Evolutionary conservation across 1,139 yeast genomes (phyloP).

Genomic region (Scheffersomyces insectosa): DNA sequence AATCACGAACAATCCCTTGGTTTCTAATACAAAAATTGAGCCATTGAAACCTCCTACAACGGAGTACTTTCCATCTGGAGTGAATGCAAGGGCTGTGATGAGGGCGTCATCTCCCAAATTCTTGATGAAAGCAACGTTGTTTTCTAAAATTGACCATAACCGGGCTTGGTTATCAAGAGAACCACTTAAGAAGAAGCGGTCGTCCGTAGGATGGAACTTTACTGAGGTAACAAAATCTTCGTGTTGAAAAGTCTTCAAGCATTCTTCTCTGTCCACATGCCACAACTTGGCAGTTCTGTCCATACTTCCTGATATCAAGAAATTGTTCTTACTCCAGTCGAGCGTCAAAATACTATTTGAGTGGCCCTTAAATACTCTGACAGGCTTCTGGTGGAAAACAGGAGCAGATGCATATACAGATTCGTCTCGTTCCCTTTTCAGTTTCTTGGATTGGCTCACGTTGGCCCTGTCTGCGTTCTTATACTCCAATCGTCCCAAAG

Average conservation of each 20-base stretch:
- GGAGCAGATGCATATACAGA: slow-evolving; percentile 58
- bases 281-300: slow-evolving; percentile 82
- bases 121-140: slow-evolving; percentile 31
- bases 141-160: slow-evolving; percentile 81
- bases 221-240: slow-evolving; percentile 83
- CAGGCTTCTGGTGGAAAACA: slow-evolving; percentile 74
- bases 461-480: slow-evolving; percentile 19
- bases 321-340: slow-evolving; percentile 89
- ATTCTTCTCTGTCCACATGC: slow-evolving; percentile 71
- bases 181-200: slow-evolving; percentile 82
- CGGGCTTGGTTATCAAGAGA: slow-evolving; percentile 78
- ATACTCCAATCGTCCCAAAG: slow-evolving; percentile 56
- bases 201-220: slow-evolving; percentile 83
- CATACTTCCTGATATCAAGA: slow-evolving; percentile 79
- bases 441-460: slow-evolving; percentile 7
- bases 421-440: slow-evolving; percentile 6
- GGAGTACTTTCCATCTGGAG: slow-evolving; percentile 67
- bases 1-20: slow-evolving; percentile 60
- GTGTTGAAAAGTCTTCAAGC: slow-evolving; percentile 68
- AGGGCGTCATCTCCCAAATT: slow-evolving; percentile 56
- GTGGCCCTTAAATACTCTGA: slow-evolving; percentile 66
- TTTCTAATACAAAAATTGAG: slow-evolving; percentile 58
- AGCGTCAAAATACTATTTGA: slow-evolving; percentile 66
- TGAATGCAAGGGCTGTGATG: slow-evolving; percentile 68
- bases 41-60: slow-evolving; percentile 87